A percentile compares a stretch with the other conserved stretches of the same genome.
Evolutionary conservation across 169 alveolate species (phyloP).

Genomic region (Plasmodium yoelii): DNA sequence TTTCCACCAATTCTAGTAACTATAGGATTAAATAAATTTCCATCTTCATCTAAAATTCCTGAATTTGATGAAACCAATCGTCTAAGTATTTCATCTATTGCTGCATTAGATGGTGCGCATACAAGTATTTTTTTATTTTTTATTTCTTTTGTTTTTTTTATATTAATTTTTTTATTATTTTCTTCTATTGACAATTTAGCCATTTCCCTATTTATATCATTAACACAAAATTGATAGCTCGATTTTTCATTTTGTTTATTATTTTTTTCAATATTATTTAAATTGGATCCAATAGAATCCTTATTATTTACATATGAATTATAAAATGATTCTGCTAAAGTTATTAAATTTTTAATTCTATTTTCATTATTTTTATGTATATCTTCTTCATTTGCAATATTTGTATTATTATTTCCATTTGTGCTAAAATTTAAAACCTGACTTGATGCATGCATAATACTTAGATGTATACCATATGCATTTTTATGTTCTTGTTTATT

Average conservation of each 20-base stretch:
- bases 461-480: constrained; percentile 51
- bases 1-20: constrained; percentile 94
- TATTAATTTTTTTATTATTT: constrained; percentile 5
- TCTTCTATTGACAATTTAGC: neutral
- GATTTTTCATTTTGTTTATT: constrained; percentile 15
- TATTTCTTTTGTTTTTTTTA: constrained; percentile 15
- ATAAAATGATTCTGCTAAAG: constrained; percentile 30
- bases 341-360: constrained; percentile 36
- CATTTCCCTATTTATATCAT: neutral
- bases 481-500: constrained; percentile 35
- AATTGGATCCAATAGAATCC: neutral
- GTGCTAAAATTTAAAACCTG: constrained; percentile 6
- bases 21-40: constrained; percentile 87
- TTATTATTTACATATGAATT: constrained; percentile 31
- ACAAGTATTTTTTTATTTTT: constrained; percentile 89
- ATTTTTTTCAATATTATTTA: neutral
- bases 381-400: constrained; percentile 23
- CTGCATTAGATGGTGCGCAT: constrained; percentile 99
- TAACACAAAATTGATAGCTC: constrained; percentile 22
- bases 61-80: constrained; percentile 85
- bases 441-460: constrained; percentile 71
- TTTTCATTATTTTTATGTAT: constrained; percentile 51
- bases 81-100: constrained; percentile 98
- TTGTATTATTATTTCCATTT: neutral
- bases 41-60: constrained; percentile 91